Evolutionary conservation across 2,329 filamentous ascomycete genomes (phyloP).

Genomic region (Pestalotiopsis fici): DNA sequence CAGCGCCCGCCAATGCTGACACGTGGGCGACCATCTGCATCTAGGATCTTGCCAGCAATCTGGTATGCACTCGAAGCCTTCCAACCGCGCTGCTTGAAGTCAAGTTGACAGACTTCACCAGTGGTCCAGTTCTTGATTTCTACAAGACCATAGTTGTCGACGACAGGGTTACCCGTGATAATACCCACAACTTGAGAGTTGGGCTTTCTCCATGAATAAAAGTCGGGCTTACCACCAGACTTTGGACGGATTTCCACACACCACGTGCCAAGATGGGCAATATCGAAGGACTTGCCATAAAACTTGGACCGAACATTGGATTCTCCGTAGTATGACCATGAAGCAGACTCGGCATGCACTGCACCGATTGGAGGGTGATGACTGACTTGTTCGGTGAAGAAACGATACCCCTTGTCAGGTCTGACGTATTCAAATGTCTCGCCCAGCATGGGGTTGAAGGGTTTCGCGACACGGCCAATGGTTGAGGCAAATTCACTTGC

Average conservation of each 20-base stretch:
- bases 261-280: slow-evolving; percentile 96
- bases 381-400: slow-evolving; percentile 97
- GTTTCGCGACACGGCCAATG: slow-evolving; percentile 94
- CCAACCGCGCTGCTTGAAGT: slow-evolving; percentile 96
- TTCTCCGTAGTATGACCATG: slow-evolving; percentile 98
- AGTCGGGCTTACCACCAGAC: slow-evolving; percentile 74
- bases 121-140: slow-evolving; percentile 98
- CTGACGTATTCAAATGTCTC: slow-evolving; percentile 97
- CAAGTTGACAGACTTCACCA: slow-evolving; percentile 82
- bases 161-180: slow-evolving; percentile 91
- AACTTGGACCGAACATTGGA: slow-evolving; percentile 96
- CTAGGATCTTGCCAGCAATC: slow-evolving; percentile 82
- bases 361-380: slow-evolving; percentile 96
- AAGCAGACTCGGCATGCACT: slow-evolving; percentile 86
- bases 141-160: slow-evolving; percentile 98
- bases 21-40: slow-evolving; percentile 74
- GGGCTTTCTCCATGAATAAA: slow-evolving; percentile 99
- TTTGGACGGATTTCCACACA: slow-evolving; percentile 83
- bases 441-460: slow-evolving; percentile 93
- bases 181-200: slow-evolving; percentile 98
- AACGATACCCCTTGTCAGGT: slow-evolving; percentile 95
- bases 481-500: slow-evolving; percentile 97
- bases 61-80: slow-evolving; percentile 91
- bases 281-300: slow-evolving; percentile 95
- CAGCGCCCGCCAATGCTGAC: slow-evolving; percentile 92